Percentiles rank a stretch among this genome's conserved stretches.
Evolutionary conservation across 495 filamentous ascomycete genomes (phyloP).

Genomic region (Penicillium robsamsonii): DNA sequence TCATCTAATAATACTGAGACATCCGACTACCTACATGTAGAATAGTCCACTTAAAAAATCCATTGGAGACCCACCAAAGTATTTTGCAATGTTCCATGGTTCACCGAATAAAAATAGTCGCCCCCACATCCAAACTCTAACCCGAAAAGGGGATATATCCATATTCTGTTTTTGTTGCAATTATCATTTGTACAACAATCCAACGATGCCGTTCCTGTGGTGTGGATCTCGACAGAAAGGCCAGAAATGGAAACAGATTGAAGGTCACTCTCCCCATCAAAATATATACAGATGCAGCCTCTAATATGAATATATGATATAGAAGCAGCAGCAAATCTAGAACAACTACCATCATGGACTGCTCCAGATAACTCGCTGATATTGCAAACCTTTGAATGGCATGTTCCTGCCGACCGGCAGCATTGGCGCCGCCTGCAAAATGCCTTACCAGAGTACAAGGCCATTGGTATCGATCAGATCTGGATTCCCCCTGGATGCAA

Average conservation of each 20-base stretch:
- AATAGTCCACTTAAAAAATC: neutral
- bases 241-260: constrained; percentile 8
- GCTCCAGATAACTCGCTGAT: constrained; percentile 57
- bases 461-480: constrained; percentile 62
- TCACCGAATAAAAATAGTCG: neutral
- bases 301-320: neutral
- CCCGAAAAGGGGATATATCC: neutral
- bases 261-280: neutral
- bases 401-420: constrained; percentile 59
- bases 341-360: constrained; percentile 36
- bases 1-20: neutral
- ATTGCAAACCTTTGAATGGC: constrained; percentile 75
- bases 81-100: neutral
- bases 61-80: neutral
- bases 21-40: too few relatives aligned
- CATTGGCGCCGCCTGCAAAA: constrained; percentile 62
- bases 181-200: neutral
- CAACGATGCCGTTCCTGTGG: neutral
- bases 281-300: neutral
- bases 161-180: neutral
- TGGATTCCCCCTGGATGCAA: constrained; percentile 79
- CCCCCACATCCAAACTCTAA: neutral
- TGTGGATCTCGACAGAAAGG: constrained; percentile 5
- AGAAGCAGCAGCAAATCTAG: constrained; percentile 32
- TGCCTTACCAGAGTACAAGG: constrained; percentile 54